phyloP scores from a whole-genome alignment of 2,329 filamentous ascomycete genomes.

The Fusarium sp. region DNA sequence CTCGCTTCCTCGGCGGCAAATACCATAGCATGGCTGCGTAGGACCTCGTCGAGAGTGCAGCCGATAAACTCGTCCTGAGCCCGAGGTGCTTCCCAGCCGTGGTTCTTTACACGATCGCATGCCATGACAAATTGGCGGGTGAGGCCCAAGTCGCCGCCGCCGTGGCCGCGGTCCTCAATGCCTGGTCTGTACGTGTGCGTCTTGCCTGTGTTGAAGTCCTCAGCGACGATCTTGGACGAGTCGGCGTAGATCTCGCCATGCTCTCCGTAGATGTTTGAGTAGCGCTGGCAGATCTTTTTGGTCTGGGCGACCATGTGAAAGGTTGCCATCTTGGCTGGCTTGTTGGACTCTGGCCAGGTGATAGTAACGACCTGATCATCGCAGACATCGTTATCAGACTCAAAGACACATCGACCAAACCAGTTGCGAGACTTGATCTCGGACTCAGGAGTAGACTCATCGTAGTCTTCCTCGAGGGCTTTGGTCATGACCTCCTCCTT shows the following conservation, averaged over 20 bases:
- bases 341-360: conserved; percentile 79
- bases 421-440: conserved; percentile 70
- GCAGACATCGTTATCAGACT: conserved; percentile 91
- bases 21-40: conserved; percentile 92
- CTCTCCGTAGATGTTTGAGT: conserved; percentile 87
- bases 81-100: conserved; percentile 71
- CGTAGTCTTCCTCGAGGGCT: conserved; percentile 66
- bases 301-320: conserved; percentile 97
- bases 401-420: conserved; percentile 97
- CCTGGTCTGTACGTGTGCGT: conserved; percentile 47
- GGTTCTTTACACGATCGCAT: conserved; percentile 81
- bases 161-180: conserved; percentile 54
- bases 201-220: conserved; percentile 63
- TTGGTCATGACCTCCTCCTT: conserved; percentile 56
- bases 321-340: conserved; percentile 83
- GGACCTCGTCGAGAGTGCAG: conserved; percentile 85
- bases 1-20: conserved; percentile 95
- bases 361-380: conserved; percentile 94
- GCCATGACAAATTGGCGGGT: conserved; percentile 86
- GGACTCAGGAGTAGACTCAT: conserved; percentile 58
- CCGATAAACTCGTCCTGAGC: conserved; percentile 84
- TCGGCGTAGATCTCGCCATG: conserved; percentile 90
- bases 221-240: conserved; percentile 78
- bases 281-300: conserved; percentile 85
- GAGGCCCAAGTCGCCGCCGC: conserved; percentile 65